Conservation (phyloP, 2,329 filamentous ascomycete genomes). For the Calonectria hongkongensis region DNA sequence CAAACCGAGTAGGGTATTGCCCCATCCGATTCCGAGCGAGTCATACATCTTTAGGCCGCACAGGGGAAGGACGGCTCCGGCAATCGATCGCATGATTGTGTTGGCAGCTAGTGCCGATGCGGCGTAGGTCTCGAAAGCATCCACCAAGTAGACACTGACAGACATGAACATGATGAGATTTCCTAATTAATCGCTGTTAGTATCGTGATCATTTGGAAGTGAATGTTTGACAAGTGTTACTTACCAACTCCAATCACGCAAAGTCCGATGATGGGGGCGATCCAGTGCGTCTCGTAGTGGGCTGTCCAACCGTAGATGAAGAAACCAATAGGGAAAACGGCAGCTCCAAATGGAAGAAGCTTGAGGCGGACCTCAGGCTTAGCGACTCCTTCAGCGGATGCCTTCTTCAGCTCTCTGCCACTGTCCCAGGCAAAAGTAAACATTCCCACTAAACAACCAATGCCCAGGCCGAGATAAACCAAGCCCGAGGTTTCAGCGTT, state of each 20-base stretch:
- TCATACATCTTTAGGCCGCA: constrained; percentile 48
- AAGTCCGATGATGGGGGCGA: constrained; percentile 37
- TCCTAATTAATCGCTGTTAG: background rate
- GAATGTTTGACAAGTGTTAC: background rate
- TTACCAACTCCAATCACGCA: constrained; percentile 40
- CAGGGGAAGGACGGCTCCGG: constrained; percentile 32
- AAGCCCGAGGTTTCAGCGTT: constrained; percentile 44
- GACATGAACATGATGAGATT: constrained; percentile 41
- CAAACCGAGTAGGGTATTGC: constrained; percentile 62
- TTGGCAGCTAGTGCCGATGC: constrained; percentile 43
- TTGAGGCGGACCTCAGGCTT: constrained; percentile 37
- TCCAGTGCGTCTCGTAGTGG: constrained; percentile 41
- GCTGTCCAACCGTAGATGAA: constrained; percentile 48
- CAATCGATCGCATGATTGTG: constrained; percentile 38
- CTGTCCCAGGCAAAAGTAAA: constrained; percentile 38
- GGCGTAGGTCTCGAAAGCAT: constrained; percentile 38
- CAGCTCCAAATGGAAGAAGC: constrained; percentile 35
- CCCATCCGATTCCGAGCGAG: constrained; percentile 67
- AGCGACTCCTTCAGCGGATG: background rate
- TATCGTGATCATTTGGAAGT: background rate
- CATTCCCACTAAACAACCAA: constrained; percentile 43
- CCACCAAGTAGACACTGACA: constrained; percentile 39
- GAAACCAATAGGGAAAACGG: constrained; percentile 36
- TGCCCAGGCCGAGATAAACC: constrained; percentile 46
- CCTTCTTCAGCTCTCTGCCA: constrained; percentile 28